Percentiles rank a stretch among this genome's conserved stretches.
These are phyloP conservation scores for Pachysandra terminalis DNA, from an alignment of 164 flowering plant species.

Conservation along the genomic window DNA sequence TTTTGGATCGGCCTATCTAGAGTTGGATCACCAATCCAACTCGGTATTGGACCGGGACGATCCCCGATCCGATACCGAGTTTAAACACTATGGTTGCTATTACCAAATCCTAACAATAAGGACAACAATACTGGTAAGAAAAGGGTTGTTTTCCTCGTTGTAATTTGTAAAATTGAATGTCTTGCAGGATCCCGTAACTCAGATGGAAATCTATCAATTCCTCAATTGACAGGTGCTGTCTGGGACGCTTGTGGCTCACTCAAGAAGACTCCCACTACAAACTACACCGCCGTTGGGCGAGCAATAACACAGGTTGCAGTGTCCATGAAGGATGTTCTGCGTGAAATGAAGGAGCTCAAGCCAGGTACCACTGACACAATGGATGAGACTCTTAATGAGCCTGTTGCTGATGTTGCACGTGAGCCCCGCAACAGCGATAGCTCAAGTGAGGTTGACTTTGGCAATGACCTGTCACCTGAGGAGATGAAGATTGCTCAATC, in stretches of 20 bases:
- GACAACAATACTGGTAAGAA: no score
- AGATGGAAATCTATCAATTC: slow-evolving; percentile 39
- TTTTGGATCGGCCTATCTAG: no score
- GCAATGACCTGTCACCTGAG: slow-evolving; percentile 67
- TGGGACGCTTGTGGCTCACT: slow-evolving; percentile 85
- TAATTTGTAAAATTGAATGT: background rate
- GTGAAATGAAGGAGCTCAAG: slow-evolving; percentile 88
- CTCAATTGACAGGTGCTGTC: slow-evolving; percentile 64
- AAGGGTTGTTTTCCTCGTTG: no score
- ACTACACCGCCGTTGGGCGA: slow-evolving; percentile 76
- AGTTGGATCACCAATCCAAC: no score
- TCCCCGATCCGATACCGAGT: no score
- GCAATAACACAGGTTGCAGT: slow-evolving; percentile 78
- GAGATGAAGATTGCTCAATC: slow-evolving; percentile 74
- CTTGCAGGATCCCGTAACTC: slow-evolving; percentile 42
- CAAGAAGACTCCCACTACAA: slow-evolving; percentile 72
- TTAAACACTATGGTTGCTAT: no score
- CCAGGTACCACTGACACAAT: slow-evolving; percentile 35
- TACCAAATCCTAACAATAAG: no score
- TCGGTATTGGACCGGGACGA: no score
- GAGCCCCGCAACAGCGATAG: slow-evolving; percentile 28
- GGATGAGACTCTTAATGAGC: slow-evolving; percentile 25
- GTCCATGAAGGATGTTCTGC: slow-evolving; percentile 84
- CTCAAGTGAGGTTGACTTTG: slow-evolving; percentile 51
- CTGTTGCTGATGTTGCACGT: slow-evolving; percentile 19